Conservation (phyloP, 2,329 filamentous ascomycete genomes). For the Beauveria rudraprayagi region DNA sequence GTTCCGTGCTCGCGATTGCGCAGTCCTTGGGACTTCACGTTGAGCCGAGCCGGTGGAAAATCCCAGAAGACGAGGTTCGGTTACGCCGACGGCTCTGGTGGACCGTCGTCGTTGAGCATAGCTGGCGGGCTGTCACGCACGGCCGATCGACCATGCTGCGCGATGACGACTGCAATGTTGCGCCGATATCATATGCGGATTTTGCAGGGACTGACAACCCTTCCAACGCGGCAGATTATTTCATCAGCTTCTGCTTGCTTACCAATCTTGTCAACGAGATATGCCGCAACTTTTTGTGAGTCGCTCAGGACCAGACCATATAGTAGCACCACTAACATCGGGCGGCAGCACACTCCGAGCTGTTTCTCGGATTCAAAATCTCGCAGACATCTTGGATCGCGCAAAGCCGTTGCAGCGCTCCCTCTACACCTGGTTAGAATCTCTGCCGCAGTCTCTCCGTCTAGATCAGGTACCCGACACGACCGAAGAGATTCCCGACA, state of each 20-base stretch:
- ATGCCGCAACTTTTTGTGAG: slow-evolving; percentile 15
- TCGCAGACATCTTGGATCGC: slow-evolving; percentile 5
- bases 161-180: slow-evolving; percentile 16
- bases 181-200: slow-evolving; percentile 9
- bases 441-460: slow-evolving; percentile 10
- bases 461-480: neutral
- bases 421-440: slow-evolving; percentile 11
- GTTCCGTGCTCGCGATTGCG: slow-evolving; percentile 13
- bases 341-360: slow-evolving; percentile 12
- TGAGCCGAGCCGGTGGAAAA: slow-evolving; percentile 14
- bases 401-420: slow-evolving; percentile 10
- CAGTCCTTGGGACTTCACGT: slow-evolving; percentile 14
- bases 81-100: slow-evolving; percentile 16
- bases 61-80: slow-evolving; percentile 13
- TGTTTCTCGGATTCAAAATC: slow-evolving; percentile 11
- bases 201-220: neutral
- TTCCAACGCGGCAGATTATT: slow-evolving; percentile 9
- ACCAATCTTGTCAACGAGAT: slow-evolving; percentile 12
- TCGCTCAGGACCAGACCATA: neutral
- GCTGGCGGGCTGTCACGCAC: slow-evolving; percentile 16
- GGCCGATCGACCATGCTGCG: slow-evolving; percentile 14
- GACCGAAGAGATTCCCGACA: slow-evolving; percentile 9
- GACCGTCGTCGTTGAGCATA: slow-evolving; percentile 15
- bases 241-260: slow-evolving; percentile 13
- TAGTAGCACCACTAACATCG: neutral